phyloP scores from a whole-genome alignment of 2,329 filamentous ascomycete species.

The Fusarium torreyae region DNA sequence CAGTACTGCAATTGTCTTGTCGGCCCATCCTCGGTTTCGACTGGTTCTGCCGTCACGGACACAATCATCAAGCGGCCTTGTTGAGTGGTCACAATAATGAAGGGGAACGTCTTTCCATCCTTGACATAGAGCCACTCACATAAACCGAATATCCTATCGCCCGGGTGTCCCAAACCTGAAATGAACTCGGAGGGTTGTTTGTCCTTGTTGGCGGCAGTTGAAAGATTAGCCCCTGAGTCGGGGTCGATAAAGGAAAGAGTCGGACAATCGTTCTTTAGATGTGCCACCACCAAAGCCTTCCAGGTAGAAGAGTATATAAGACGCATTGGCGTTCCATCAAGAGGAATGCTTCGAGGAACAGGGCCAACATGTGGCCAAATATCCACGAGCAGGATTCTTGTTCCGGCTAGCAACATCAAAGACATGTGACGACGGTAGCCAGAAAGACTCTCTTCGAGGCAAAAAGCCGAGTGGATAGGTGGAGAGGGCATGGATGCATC shows the following conservation, averaged over 20 bases:
- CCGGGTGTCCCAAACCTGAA: constrained; percentile 68
- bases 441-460: constrained; percentile 59
- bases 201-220: constrained; percentile 61
- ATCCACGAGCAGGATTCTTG: constrained; percentile 68
- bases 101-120: constrained; percentile 71
- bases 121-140: constrained; percentile 75
- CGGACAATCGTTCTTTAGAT: constrained; percentile 60
- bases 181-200: constrained; percentile 64
- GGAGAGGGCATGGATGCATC: constrained; percentile 63
- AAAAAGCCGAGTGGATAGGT: constrained; percentile 64
- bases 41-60: constrained; percentile 58
- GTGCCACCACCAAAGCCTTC: constrained; percentile 68
- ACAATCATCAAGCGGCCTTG: constrained; percentile 70
- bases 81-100: constrained; percentile 73
- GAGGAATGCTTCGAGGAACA: constrained; percentile 65
- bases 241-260: constrained; percentile 71
- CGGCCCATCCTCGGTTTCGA: constrained; percentile 30
- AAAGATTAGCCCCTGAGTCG: constrained; percentile 67
- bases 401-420: constrained; percentile 66
- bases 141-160: constrained; percentile 73
- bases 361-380: constrained; percentile 62
- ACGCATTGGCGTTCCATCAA: constrained; percentile 65
- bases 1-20: constrained; percentile 62
- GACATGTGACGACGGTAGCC: constrained; percentile 57
- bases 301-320: constrained; percentile 70